Evolutionary conservation across 768 basidiomycete species (phyloP), one percentile per base, ranked within the genome.

Genomic region (Leucocoprinus leucothites): DNA sequence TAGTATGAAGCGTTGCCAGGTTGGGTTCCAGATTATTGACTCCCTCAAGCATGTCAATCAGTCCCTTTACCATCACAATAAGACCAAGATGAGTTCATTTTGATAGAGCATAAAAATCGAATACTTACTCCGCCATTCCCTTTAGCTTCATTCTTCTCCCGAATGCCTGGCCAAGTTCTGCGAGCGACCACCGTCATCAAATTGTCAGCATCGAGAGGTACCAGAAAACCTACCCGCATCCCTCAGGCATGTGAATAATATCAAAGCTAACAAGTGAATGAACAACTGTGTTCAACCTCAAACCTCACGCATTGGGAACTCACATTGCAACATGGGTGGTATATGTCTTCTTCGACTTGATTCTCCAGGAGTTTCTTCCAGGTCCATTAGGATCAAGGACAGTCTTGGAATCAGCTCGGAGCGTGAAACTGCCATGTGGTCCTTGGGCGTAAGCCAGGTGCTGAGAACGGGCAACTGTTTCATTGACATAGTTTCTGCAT

Each of bases 1-100:
- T 71, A 2, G 85, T 86, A 64, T 87, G 84, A 8, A 87, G 71
- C 0, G 82, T 79, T 0, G 74, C 75, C 42, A 71, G 65, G 59
- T 87, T 81, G 0, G 81, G 79, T 5, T 60, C 57, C 48, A 76
- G 71, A 60, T 84, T 71, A 61, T 87, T 87, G 11, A 85, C 79
- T 42, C 82, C 81, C 61, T 83, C 81, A 18, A 82, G 59, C 31
- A 83, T 79, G 61, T 84, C 77, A 19, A 77, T 67, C 54, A 77
- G 71, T 11, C 78, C 78, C 72, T 77, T 57, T 22, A 60, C 52
- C 14, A 48, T 40, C 40, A 35, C 35, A 26, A 11, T 41, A 14
- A 22, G 6, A 5, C 11, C 31, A 11, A 16, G 28, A 7, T 5
- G 40, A 19, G 40, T n/a, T n/a, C n/a, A n/a, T n/a, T 14, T 8